Percentiles rank a stretch among this genome's conserved stretches.
Evolutionary conservation across 2,329 filamentous ascomycete genomes (phyloP).

Genomic region (Penicillium digitatum): DNA sequence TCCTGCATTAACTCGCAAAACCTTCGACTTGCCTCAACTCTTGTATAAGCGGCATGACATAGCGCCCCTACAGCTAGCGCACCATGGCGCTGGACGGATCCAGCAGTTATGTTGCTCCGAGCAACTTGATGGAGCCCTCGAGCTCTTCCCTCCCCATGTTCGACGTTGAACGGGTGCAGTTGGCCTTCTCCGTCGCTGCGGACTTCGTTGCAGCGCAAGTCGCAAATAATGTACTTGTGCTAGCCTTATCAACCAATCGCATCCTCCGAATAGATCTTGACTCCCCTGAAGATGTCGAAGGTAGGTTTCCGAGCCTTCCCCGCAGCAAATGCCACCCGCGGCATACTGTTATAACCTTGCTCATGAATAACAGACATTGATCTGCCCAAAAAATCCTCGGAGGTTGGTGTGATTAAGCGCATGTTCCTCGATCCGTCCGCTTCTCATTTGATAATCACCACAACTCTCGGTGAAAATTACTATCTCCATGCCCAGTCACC

Average conservation of each 20-base stretch:
- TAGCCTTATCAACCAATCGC: conserved; percentile 86
- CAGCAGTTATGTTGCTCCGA: conserved; percentile 68
- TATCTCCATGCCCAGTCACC: conserved; percentile 86
- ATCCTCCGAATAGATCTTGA: conserved; percentile 93
- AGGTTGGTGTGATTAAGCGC: conserved; percentile 86
- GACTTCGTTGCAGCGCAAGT: conserved; percentile 96
- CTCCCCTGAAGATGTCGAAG: conserved; percentile 91
- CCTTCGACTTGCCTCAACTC: conserved; percentile 13
- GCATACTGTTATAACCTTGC: conserved; percentile 15
- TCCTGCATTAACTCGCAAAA: conserved; percentile 7
- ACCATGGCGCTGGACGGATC: conserved; percentile 67
- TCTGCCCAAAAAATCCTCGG: conserved; percentile 84
- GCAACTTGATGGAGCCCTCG: conserved; percentile 57
- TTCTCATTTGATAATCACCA: conserved; percentile 88
- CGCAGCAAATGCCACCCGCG: conserved; percentile 9
- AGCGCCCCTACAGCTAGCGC: conserved; percentile 31
- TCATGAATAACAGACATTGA: conserved; percentile 72
- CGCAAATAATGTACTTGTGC: conserved; percentile 90
- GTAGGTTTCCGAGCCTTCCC: conserved; percentile 43
- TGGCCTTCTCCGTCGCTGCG: conserved; percentile 89
- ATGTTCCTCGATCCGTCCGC: conserved; percentile 98
- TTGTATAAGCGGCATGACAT: conserved; percentile 29
- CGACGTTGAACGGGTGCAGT: conserved; percentile 84
- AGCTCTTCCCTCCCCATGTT: conserved; percentile 76
- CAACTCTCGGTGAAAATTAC: conserved; percentile 89